Percentiles rank a stretch among this genome's conserved stretches.
phyloP scores from a whole-genome alignment of 805 yeast species.

The Komagataella ulmi region DNA sequence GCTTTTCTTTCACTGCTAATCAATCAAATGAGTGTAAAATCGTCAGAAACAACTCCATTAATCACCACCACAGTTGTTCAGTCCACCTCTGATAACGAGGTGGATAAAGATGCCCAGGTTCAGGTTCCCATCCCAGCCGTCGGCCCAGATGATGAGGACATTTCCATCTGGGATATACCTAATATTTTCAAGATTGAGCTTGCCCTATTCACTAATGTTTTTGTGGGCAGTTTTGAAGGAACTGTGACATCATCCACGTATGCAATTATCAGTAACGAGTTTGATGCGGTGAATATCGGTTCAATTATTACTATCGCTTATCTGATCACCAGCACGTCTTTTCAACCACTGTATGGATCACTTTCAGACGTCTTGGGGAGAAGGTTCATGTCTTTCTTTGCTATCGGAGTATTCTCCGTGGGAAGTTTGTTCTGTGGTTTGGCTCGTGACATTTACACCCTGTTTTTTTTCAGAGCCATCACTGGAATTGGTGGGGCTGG shows the following conservation, averaged over 20 bases:
- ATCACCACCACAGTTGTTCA: not conserved
- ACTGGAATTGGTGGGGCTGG: conserved; percentile 91
- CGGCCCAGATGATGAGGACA: not conserved
- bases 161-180: conserved; percentile 7
- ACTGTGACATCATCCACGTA: conserved; percentile 36
- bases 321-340: conserved; percentile 26
- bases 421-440: conserved; percentile 30
- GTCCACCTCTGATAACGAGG: not conserved
- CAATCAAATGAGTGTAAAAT: not conserved
- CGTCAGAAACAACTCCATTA: not conserved
- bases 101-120: not conserved
- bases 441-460: conserved; percentile 23
- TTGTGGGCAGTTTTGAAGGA: conserved; percentile 32
- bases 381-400: conserved; percentile 19
- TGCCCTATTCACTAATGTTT: conserved; percentile 22
- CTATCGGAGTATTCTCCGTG: conserved; percentile 17
- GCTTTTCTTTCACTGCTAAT: not conserved
- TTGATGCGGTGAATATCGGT: conserved; percentile 20
- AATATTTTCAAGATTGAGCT: conserved; percentile 19
- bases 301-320: conserved; percentile 30
- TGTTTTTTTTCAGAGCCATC: conserved; percentile 47
- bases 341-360: conserved; percentile 42
- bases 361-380: conserved; percentile 42
- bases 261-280: conserved; percentile 29
- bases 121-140: not conserved